Evolutionary conservation across 2,329 filamentous ascomycete genomes (phyloP), one percentile per base, ranked within the genome.

Genomic region (Hypoxylon sp.): DNA sequence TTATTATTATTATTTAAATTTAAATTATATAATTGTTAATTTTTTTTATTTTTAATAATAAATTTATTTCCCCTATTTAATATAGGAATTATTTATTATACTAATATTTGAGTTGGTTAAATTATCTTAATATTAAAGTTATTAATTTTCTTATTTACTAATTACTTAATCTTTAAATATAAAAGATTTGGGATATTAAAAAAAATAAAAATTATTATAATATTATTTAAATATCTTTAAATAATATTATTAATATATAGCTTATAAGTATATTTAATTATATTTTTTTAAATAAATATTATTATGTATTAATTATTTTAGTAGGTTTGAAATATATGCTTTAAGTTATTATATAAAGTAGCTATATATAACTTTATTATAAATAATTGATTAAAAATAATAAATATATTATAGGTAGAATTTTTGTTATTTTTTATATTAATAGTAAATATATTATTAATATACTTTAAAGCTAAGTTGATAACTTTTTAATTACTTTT

Each of bases 381-480:
- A 3, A 48, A 48, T 24, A 48, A 48, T 2, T 26, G 26, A 24
- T 48, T 24, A 48, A 48, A 48, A 24, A 48, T 24, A 48, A 48
- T 48, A 48, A 48, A 48, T 4, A 48, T 48, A 48, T 48, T 48
- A 48, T 48, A 48, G 3, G 26, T 46, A 19, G 9, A 46, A 9
- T 46, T 46, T 46, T 46, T 46, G 17, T 46, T 46, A 46, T 46
- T 46, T 48, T 48, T 48, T 17, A 48, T 48, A 48, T 48, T 48
- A 26, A 48, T 2, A 13, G 13, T 48, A 48, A 48, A 48, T 6
- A n/a, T 48, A 26, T 9, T 1, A 11, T 48, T 48, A 26, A 48
- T 48, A 48, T 48, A 46, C 22, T 46, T 46, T 46, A 46, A 46
- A 22, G 10, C 8, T 46, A 46, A 46, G 6, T 46, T 46, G 13